Evolutionary conservation across 2,329 filamentous ascomycete species (phyloP), one percentile per base, ranked within the genome.

Genomic region (Arthrobotrys conoides): DNA sequence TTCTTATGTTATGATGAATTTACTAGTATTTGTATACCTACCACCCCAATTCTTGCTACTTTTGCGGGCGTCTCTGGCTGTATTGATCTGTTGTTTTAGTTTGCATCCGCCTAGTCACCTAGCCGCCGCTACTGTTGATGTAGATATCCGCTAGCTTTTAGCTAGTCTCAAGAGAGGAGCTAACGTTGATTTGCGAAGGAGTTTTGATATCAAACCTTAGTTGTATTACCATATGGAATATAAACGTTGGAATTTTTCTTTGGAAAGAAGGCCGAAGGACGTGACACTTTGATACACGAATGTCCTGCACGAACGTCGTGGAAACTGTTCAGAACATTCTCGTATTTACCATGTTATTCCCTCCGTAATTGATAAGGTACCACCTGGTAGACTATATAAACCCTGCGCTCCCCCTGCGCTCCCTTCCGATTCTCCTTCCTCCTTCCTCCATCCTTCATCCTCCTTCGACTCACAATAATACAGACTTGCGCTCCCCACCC

Each of bases 21-120:
- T 41, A 18, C 24, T 36, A 30, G 44, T 46, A 20, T 46, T 46
- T 65, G 61, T 36, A 65, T 65, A 65, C 41, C 61, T 48, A 65
- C 57, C 18, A 38, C 57, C 12, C 36, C 57, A n/a, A 44, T 27
- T 44, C 57, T 61, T 61, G 57, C 36, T 61, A 41, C 33, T 48
- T 48, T 49, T 65, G 61, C 61, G 44, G 61, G 61, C 61, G 61
- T 65, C 22, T 10, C 27, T 65, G 61, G 61, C 30, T 59, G 30
- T 59, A 22, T 20, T 48, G 46, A 22, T 16, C n/a, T n/a, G n/a
- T n/a, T 44, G n/a, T 49, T 65, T 49, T 49, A 20, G 48, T 24
- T 44, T 30, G 36, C 20, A 38, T 59, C 24, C 30, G 30, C 30
- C 6, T 38, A 22, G 30, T n/a, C 24, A 46, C 6, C 44, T 46